These are phyloP conservation scores for Pelargonium citronellum DNA, from an alignment of 441 rosid genomes.

Conservation along the genomic window DNA sequence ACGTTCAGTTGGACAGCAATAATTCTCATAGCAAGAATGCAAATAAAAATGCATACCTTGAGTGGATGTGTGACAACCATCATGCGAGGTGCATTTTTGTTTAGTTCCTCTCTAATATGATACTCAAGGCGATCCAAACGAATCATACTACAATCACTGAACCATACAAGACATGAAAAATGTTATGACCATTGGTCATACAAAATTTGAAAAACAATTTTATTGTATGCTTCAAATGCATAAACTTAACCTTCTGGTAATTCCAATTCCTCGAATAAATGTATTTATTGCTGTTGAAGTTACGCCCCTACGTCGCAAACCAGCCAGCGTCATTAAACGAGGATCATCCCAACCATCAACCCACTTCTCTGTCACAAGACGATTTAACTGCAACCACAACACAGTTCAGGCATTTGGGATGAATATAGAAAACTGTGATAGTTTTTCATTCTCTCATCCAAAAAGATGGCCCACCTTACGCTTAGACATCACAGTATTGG, in stretches of 20 bases:
- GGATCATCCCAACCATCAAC: slow-evolving; percentile 99
- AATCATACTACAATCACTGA: slow-evolving; percentile 82
- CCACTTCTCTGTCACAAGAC: slow-evolving; percentile 65
- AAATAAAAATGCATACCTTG: slow-evolving; percentile 43
- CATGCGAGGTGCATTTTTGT: slow-evolving; percentile 70
- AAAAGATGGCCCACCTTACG: slow-evolving; percentile 54
- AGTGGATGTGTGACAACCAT: slow-evolving; percentile 87
- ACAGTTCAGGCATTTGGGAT: neutral
- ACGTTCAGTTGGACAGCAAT: neutral
- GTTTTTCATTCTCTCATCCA: slow-evolving; percentile 10
- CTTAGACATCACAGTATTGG: slow-evolving; percentile 94
- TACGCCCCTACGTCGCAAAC: slow-evolving; percentile 84
- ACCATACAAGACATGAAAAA: slow-evolving; percentile 20
- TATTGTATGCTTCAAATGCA: slow-evolving; percentile 8
- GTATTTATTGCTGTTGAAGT: slow-evolving; percentile 76
- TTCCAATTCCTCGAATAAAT: slow-evolving; percentile 84
- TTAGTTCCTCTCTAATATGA: slow-evolving; percentile 90
- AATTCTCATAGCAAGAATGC: neutral
- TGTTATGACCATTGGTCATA: slow-evolving; percentile 12
- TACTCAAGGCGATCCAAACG: slow-evolving; percentile 84
- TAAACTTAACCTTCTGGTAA: slow-evolving; percentile 71
- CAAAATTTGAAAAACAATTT: slow-evolving; percentile 9
- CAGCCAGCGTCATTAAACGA: slow-evolving; percentile 92
- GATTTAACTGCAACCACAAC: slow-evolving; percentile 55
- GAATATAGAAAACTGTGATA: slow-evolving; percentile 7